Percentiles rank a stretch among this genome's conserved stretches.
phyloP scores from a whole-genome alignment of 768 basidiomycete species.

The Tulasnella sp. region DNA sequence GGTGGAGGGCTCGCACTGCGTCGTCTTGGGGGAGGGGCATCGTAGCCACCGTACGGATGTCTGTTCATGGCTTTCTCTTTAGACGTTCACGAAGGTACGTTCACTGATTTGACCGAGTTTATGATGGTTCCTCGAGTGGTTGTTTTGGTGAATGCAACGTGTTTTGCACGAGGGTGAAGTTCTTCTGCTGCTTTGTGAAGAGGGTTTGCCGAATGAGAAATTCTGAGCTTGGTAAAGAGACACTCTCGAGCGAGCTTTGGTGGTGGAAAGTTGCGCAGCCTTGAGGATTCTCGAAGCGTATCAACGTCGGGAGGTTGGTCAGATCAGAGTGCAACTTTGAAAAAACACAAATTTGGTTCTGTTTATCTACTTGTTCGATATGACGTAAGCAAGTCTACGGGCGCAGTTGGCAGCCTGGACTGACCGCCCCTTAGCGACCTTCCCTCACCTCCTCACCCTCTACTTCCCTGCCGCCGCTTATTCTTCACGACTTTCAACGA shows the following conservation, averaged over 20 bases:
- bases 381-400: not conserved
- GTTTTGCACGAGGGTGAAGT: constrained; percentile 15
- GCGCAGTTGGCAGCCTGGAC: constrained; percentile 9
- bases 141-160: constrained; percentile 13
- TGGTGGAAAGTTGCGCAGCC: not conserved
- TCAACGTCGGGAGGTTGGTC: not conserved
- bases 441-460: not conserved
- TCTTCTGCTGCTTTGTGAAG: not conserved
- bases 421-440: constrained; percentile 6
- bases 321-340: not conserved
- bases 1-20: constrained; percentile 52
- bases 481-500: not conserved
- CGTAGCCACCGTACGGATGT: constrained; percentile 79
- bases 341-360: not conserved
- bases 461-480: not conserved
- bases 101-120: constrained; percentile 18
- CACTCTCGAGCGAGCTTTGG: not conserved
- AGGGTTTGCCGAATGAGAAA: not conserved
- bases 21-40: constrained; percentile 55
- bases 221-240: not conserved
- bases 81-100: constrained; percentile 14
- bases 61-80: constrained; percentile 64
- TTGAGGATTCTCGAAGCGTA: constrained; percentile 2
- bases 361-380: not conserved
- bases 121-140: constrained; percentile 14